Base-by-base conservation (phyloP, 2,329 filamentous ascomycete genomes). In the Trichoderma sp. region DNA sequence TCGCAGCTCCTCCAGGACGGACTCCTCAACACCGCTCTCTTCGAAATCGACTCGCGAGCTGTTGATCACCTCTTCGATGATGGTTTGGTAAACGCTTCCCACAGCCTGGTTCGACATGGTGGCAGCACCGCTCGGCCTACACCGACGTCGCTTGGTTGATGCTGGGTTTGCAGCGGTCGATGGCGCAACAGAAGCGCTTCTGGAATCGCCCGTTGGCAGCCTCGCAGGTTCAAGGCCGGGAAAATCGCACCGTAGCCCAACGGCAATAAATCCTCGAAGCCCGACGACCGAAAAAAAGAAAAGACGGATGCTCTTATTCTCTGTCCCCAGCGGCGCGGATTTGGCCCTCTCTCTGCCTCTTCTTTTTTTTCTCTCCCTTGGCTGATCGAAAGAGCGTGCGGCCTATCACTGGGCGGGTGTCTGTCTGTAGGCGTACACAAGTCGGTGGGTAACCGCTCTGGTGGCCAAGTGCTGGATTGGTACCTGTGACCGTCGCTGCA, bases 1-100 rank as follows among this genome's bases (percentile, higher is more conserved):
- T 80, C 90, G 90, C 84, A 99, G 84, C 79, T 97, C 92, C 73
- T 94, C 89, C 75, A 99, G 83, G 61, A 94, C 94, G 73, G 87
- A 84, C 78, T 94, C 91, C 74, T 97, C 93, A 72, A 98, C 91
- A 74, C 95, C 95, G 74, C 91, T 93, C 82, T 99, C 95, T 80
- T 99, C 95, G 78, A 99, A 98, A 81, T 98, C 95, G 76, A 94
- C 92, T 76, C 92, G 88, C 76, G 94, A 97, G 73, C 92, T 91
- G 74, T 94, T 90, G 80, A 98, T 92, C 78, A 99, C 93, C 82
- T 95, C 92, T 70, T 90, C 84, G 77, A 92, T 92, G 79, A 92
- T 89, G 75, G 85, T 83, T 80, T 89, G 84, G 80, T 97, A 99
- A 76, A 98, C 90, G 72, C 83, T 82, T 75, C 95, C 95, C 83